Base-by-base conservation (phyloP, 2,329 filamentous ascomycete species). In the Sporothrix pallida region DNA sequence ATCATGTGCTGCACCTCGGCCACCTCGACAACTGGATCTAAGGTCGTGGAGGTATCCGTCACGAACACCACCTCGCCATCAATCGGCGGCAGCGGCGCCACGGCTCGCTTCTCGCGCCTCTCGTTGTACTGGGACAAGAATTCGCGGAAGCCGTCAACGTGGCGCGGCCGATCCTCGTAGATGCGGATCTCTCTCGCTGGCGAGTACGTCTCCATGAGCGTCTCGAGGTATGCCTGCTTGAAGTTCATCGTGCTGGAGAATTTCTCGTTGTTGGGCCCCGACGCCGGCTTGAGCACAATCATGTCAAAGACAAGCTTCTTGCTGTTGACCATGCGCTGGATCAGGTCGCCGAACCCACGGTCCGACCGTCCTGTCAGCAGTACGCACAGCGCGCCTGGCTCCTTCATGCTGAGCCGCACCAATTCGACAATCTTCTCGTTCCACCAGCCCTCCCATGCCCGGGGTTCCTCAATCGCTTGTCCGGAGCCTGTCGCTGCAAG, bases 381-480 rank as follows among this genome's bases (percentile, higher is more conserved):
- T 60, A 99, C 91, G 70, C 90, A 93, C 52, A 98, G 84, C 0
- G 93, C 92, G 80, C 97, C 94, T 76, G 93, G 92, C 80, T 98
- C 93, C 79, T 92, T 84, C 85, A 93, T 93, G 80, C 92, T 95
- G 73, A 98, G 85, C 78, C 88, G 87, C 56, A 97, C 94, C 44
- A 98, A 88, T 78, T 94, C 89, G 72, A 90, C 91, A 74, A 99
- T 91, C 78, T 92, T 90, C 80, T 98, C 95, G 79, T 98, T 98
- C 96, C 96, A 99, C 92, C 93, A 98, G 50, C 94, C 94, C 73
- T 92, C 85, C 95, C 95, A 99, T 10, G 89, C 95, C 31, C 90
- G 90, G 58, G 88, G 85, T 81, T 98, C 95, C 82, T 98, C 96
- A 73, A 88, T 89, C 70, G 93, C 93, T 6, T 91, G 81, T 17